phyloP scores from a whole-genome alignment of 495 filamentous ascomycete genomes.

The Trichoderma erinaceum region DNA sequence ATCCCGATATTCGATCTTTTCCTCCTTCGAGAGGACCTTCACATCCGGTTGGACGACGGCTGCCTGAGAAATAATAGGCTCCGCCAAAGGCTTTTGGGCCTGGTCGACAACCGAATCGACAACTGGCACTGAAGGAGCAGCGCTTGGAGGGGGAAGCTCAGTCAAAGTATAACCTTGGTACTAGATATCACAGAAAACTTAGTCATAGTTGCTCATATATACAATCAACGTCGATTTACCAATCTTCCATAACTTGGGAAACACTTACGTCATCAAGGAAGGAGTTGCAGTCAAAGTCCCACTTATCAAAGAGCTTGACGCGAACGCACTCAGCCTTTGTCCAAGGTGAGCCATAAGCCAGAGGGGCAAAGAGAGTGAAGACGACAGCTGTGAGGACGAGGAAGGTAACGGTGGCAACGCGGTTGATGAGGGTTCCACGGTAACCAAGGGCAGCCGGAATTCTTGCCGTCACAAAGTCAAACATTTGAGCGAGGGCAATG shows the following conservation, averaged over 20 bases:
- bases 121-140: not conserved
- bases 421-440: conserved; percentile 67
- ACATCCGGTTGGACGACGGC: conserved; percentile 38
- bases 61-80: conserved; percentile 37
- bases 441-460: conserved; percentile 60
- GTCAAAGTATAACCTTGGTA: conserved; percentile 8
- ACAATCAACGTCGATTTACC: not conserved
- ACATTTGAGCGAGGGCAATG: conserved; percentile 78
- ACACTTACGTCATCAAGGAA: conserved; percentile 81
- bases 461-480: conserved; percentile 74
- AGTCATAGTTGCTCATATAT: not conserved
- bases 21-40: conserved; percentile 60
- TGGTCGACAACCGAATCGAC: not conserved
- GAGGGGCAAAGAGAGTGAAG: conserved; percentile 79
- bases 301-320: conserved; percentile 79
- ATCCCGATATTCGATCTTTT: conserved; percentile 90
- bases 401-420: conserved; percentile 60
- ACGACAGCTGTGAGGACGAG: conserved; percentile 63
- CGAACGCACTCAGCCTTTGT: conserved; percentile 76
- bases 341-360: conserved; percentile 92
- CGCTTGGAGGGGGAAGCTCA: not conserved
- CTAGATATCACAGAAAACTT: conserved; percentile 10
- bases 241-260: not conserved
- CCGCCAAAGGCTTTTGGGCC: conserved; percentile 19
- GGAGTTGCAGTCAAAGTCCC: conserved; percentile 96